Evolutionary conservation across 371 early-diverging fungal genomes (phyloP).

Genomic region (Mortierella sp.): DNA sequence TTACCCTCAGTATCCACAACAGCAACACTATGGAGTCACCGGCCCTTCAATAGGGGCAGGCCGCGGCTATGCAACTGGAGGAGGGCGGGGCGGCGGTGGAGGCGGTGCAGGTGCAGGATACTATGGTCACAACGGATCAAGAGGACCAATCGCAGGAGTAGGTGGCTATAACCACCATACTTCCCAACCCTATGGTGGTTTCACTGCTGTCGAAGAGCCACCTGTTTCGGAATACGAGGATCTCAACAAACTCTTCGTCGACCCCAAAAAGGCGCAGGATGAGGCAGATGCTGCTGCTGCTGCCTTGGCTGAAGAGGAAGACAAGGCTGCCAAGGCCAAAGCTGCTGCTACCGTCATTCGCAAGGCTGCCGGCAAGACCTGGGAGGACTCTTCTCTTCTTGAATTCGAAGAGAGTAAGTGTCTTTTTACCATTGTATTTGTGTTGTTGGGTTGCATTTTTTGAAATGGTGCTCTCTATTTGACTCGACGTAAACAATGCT

Average conservation of each 20-base stretch:
- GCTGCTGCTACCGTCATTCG: constrained; percentile 69
- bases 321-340: constrained; percentile 41
- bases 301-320: constrained; percentile 40
- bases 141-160: not conserved
- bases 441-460: not conserved
- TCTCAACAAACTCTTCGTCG: constrained; percentile 47
- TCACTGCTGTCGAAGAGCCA: constrained; percentile 1
- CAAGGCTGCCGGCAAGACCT: constrained; percentile 93
- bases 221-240: constrained; percentile 35
- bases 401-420: constrained; percentile 90
- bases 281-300: constrained; percentile 42
- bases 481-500: too few species aligned
- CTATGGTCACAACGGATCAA: not conserved
- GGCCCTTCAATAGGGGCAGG: constrained; percentile 19
- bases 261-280: constrained; percentile 50
- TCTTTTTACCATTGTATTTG: not conserved
- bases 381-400: constrained; percentile 93
- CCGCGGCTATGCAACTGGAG: constrained; percentile 11
- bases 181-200: not conserved
- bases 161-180: not conserved
- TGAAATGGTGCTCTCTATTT: not conserved
- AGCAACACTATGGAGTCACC: not conserved
- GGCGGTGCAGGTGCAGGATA: constrained; percentile 8
- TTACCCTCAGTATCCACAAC: constrained; percentile 34
- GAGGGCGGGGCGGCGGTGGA: not conserved